Evolutionary conservation across 805 yeast species (phyloP).

Genomic region (Myxozyma lipomycoides): DNA sequence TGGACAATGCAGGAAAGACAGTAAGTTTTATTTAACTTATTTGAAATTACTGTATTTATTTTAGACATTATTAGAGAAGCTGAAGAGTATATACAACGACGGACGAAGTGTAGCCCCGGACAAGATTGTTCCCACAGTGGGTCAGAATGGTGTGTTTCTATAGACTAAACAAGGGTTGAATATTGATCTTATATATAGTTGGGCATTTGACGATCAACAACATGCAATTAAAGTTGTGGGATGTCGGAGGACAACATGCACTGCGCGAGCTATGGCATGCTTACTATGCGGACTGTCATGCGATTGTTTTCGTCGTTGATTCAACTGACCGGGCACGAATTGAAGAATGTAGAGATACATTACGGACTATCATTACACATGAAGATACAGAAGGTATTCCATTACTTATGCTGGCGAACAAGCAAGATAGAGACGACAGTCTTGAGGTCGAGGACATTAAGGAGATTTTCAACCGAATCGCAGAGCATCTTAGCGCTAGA

Average conservation of each 20-base stretch:
- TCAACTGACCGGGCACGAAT: constrained; percentile 80
- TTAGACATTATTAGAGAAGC: constrained; percentile 59
- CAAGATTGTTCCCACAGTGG: constrained; percentile 86
- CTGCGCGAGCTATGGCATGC: constrained; percentile 81
- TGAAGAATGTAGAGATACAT: constrained; percentile 71
- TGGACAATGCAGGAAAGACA: constrained; percentile 96
- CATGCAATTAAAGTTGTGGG: constrained; percentile 76
- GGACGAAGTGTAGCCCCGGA: constrained; percentile 35
- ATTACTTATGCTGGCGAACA: constrained; percentile 89
- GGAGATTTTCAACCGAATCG: constrained; percentile 74
- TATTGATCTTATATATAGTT: constrained; percentile 31
- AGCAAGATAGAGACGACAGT: constrained; percentile 73
- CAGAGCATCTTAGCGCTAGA: constrained; percentile 81
- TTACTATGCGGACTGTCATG: constrained; percentile 83
- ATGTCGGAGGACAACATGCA: constrained; percentile 91
- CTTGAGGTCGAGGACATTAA: constrained; percentile 76
- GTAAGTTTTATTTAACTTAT: constrained; percentile 24
- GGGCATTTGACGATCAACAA: constrained; percentile 42
- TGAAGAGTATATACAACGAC: constrained; percentile 50
- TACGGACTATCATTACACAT: constrained; percentile 52
- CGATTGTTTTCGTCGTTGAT: constrained; percentile 87
- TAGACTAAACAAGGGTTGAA: background rate
- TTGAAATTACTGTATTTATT: background rate
- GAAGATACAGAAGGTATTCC: constrained; percentile 76
- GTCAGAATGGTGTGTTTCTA: constrained; percentile 60